Evolutionary conservation across 345 rosid genomes (phyloP).

Genomic region (Acer saccharum): DNA sequence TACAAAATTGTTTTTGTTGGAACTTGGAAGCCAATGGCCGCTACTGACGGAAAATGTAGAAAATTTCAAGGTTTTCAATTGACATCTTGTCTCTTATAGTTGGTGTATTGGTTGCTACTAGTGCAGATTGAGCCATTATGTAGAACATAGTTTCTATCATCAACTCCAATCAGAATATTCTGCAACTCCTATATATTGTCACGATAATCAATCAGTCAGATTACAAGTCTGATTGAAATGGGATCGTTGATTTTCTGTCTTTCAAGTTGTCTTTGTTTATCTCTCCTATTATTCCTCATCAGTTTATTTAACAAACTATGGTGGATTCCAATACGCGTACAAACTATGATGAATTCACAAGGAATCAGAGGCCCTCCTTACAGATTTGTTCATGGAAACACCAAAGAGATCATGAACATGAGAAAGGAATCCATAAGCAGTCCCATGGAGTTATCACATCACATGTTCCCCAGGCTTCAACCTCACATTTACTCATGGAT

Average conservation of each 20-base stretch:
- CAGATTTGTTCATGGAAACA: constrained; percentile 43
- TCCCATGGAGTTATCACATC: constrained; percentile 31
- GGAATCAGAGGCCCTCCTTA: constrained; percentile 45
- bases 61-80: not conserved
- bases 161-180: not conserved
- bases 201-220: not conserved
- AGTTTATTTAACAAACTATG: constrained; percentile 24
- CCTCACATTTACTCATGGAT: constrained; percentile 36
- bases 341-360: constrained; percentile 23
- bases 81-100: not conserved
- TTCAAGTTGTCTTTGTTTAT: constrained; percentile 6
- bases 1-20: not conserved
- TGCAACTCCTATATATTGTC: not conserved
- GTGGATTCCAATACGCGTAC: constrained; percentile 34
- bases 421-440: constrained; percentile 6
- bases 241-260: constrained; percentile 11
- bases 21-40: not conserved
- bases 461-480: constrained; percentile 24
- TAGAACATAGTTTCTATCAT: not conserved
- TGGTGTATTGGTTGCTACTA: not conserved
- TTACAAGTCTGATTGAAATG: constrained; percentile 6
- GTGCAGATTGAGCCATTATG: not conserved
- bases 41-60: not conserved
- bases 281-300: constrained; percentile 16
- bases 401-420: constrained; percentile 28